Conservation (phyloP, 495 filamentous ascomycete species). For the Sporormia fimetaria region DNA sequence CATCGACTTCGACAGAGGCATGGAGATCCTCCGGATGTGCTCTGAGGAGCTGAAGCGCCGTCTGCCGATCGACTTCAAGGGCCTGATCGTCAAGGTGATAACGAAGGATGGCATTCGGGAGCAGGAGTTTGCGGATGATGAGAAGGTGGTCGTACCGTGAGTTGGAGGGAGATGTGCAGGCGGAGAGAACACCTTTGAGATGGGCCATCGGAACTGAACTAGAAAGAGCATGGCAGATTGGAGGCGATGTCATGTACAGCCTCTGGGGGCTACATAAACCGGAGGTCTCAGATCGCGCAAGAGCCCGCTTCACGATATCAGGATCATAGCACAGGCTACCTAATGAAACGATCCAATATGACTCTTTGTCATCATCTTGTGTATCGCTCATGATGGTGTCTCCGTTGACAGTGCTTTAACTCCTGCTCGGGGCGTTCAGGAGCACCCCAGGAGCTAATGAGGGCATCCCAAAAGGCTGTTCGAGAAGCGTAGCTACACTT, state of each 20-base stretch:
- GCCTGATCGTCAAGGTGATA: conserved; percentile 77
- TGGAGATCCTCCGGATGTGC: conserved; percentile 86
- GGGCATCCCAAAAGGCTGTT: no score
- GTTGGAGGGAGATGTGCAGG: not conserved
- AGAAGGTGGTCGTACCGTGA: conserved; percentile 55
- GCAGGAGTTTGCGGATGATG: conserved; percentile 68
- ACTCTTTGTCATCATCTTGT: conserved; percentile 1
- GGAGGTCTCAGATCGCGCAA: no score
- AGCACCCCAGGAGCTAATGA: no score
- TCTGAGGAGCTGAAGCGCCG: conserved; percentile 91
- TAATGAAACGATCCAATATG: no score
- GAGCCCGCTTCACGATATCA: no score
- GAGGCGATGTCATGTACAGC: no score
- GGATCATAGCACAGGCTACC: no score
- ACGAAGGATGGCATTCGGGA: conserved; percentile 83
- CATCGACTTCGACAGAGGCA: conserved; percentile 73
- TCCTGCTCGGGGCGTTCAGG: no score
- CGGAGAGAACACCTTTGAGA: not conserved
- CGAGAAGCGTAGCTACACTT: no score
- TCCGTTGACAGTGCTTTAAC: no score
- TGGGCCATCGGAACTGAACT: conserved; percentile 4
- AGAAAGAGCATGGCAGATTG: conserved; percentile 1
- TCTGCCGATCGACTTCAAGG: conserved; percentile 97
- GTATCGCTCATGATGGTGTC: no score
- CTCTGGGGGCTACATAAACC: no score